Evolutionary conservation across 2,329 filamentous ascomycete genomes (phyloP).

Genomic region (Pseudocercospora fijiensis): DNA sequence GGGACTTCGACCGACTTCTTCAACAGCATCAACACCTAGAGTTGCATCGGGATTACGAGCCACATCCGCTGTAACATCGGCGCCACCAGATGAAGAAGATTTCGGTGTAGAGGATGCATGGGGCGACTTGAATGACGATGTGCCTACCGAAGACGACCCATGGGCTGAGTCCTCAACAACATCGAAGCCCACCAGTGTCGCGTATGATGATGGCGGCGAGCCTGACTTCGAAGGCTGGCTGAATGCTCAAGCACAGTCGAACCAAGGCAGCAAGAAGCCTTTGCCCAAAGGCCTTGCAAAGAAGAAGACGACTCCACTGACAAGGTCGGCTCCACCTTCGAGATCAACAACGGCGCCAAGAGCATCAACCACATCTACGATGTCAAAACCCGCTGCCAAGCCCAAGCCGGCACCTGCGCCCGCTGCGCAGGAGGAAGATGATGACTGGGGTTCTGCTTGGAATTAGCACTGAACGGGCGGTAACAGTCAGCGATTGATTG

Average conservation of each 20-base stretch:
- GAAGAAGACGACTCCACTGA: constrained; percentile 42
- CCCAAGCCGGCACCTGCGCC: constrained; percentile 31
- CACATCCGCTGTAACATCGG: constrained; percentile 13
- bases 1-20: constrained; percentile 29
- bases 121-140: constrained; percentile 61
- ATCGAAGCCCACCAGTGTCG: constrained; percentile 36
- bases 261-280: constrained; percentile 61
- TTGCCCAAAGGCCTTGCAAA: constrained; percentile 83
- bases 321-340: constrained; percentile 28
- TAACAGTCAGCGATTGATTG: background rate
- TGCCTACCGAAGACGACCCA: constrained; percentile 13
- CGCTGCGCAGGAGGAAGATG: constrained; percentile 39
- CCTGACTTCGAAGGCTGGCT: constrained; percentile 96
- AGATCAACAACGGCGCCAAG: constrained; percentile 25
- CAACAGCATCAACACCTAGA: constrained; percentile 33
- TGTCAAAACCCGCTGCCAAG: constrained; percentile 7
- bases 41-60: constrained; percentile 33
- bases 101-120: constrained; percentile 65
- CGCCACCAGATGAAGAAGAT: constrained; percentile 53
- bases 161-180: constrained; percentile 27
- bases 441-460: constrained; percentile 45
- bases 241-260: constrained; percentile 77
- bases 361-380: constrained; percentile 29
- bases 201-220: constrained; percentile 80
- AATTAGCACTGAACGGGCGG: constrained; percentile 23